These are phyloP conservation scores for Linnemannia hyalina DNA, from an alignment of 192 early-diverging fungal genomes.

Conservation along the genomic window DNA sequence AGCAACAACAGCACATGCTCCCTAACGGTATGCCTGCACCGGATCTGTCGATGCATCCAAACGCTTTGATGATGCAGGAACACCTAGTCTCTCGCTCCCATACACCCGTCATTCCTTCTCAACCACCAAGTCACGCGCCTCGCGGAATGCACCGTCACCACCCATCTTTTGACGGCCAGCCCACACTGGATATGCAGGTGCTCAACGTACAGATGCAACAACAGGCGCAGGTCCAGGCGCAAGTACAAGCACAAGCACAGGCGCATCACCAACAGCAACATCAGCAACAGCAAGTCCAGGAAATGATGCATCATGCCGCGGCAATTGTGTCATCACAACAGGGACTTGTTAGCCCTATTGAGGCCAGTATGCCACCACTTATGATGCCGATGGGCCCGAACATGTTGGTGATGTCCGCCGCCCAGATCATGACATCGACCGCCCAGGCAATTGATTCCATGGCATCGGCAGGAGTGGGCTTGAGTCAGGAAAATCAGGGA, in stretches of 20 bases:
- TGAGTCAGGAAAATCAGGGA: constrained; percentile 30
- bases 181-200: constrained; percentile 19
- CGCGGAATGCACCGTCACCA: constrained; percentile 37
- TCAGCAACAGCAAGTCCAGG: constrained; percentile 32
- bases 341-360: constrained; percentile 30
- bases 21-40: constrained; percentile 8
- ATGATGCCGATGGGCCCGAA: constrained; percentile 37
- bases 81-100: constrained; percentile 42
- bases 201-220: constrained; percentile 49
- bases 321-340: constrained; percentile 38
- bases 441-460: constrained; percentile 24
- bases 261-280: constrained; percentile 36
- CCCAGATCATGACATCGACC: constrained; percentile 23
- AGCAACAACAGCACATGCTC: constrained; percentile 25
- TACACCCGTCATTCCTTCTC: constrained; percentile 47
- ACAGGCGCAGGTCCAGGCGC: constrained; percentile 36
- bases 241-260: constrained; percentile 26
- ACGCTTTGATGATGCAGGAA: constrained; percentile 43
- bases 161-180: constrained; percentile 43
- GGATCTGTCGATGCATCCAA: constrained; percentile 28
- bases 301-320: constrained; percentile 30
- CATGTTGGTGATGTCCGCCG: constrained; percentile 20
- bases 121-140: constrained; percentile 9
- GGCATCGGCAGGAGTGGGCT: constrained; percentile 3
- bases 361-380: constrained; percentile 13